These are phyloP conservation scores for Trametes villosa DNA, from an alignment of 768 basidiomycete genomes.

Conservation along the genomic window DNA sequence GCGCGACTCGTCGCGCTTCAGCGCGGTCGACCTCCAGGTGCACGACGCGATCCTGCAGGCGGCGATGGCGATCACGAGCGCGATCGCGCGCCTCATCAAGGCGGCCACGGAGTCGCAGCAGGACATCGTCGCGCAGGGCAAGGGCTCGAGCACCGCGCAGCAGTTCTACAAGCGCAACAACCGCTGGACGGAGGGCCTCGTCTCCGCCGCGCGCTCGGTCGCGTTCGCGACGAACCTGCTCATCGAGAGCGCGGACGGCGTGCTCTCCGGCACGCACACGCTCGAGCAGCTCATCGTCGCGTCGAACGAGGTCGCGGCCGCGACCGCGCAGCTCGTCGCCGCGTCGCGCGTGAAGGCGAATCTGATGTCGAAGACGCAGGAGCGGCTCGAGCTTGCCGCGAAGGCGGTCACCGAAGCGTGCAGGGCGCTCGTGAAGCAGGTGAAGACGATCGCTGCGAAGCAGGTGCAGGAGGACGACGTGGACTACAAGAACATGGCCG, in stretches of 20 bases:
- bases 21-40: constrained; percentile 91
- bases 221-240: constrained; percentile 95
- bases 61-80: constrained; percentile 93
- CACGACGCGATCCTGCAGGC: constrained; percentile 96
- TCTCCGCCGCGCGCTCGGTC: constrained; percentile 96
- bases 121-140: constrained; percentile 96
- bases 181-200: constrained; percentile 98
- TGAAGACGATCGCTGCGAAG: constrained; percentile 91
- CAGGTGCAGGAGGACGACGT: constrained; percentile 80
- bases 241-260: constrained; percentile 97
- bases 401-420: constrained; percentile 98
- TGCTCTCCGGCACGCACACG: constrained; percentile 94
- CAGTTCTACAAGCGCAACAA: constrained; percentile 99
- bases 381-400: constrained; percentile 92
- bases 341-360: constrained; percentile 98
- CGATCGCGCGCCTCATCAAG: constrained; percentile 92
- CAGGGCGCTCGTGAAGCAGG: constrained; percentile 93
- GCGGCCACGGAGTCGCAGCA: constrained; percentile 98
- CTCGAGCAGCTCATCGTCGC: constrained; percentile 99
- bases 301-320: constrained; percentile 97
- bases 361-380: constrained; percentile 98
- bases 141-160: constrained; percentile 87
- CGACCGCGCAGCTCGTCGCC: constrained; percentile 97
- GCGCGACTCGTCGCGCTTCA: constrained; percentile 84
- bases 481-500: constrained; percentile 89